Percentiles rank a stretch among this genome's conserved stretches.
These are phyloP conservation scores for Trichosporon sp. DNA, from an alignment of 1,284 basidiomycete genomes.

Conservation along the genomic window DNA sequence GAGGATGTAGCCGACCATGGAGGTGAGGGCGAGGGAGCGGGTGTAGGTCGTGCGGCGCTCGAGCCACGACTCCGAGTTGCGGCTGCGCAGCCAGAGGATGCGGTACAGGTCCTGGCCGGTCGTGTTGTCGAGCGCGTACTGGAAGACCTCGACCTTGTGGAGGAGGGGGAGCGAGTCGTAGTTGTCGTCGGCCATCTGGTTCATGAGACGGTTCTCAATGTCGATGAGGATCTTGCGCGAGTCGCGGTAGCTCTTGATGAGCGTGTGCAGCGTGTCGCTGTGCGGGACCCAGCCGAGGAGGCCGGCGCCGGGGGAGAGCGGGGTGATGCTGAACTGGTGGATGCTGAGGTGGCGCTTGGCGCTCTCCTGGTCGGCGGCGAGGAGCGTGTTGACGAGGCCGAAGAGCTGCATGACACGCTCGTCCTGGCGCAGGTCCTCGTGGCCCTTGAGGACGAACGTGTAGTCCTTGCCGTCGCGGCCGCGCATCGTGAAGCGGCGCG, in stretches of 20 bases:
- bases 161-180: slow-evolving; percentile 92
- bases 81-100: slow-evolving; percentile 92
- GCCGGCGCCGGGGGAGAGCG: slow-evolving; percentile 93
- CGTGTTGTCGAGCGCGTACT: slow-evolving; percentile 97
- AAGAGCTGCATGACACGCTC: slow-evolving; percentile 99
- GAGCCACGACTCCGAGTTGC: slow-evolving; percentile 95
- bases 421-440: slow-evolving; percentile 97
- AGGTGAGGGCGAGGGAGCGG: slow-evolving; percentile 88
- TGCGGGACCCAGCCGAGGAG: slow-evolving; percentile 94
- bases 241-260: slow-evolving; percentile 93
- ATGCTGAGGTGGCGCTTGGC: slow-evolving; percentile 96
- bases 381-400: slow-evolving; percentile 90
- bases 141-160: slow-evolving; percentile 99
- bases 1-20: slow-evolving; percentile 96
- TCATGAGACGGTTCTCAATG: slow-evolving; percentile 97
- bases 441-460: slow-evolving; percentile 91
- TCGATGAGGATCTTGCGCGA: slow-evolving; percentile 93
- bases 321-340: slow-evolving; percentile 88
- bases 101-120: slow-evolving; percentile 98
- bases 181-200: slow-evolving; percentile 96
- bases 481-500: slow-evolving; percentile 79
- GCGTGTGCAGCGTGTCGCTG: slow-evolving; percentile 95
- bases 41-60: slow-evolving; percentile 97
- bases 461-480: slow-evolving; percentile 94
- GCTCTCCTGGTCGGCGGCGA: slow-evolving; percentile 87